A percentile compares a stretch with the other conserved stretches of the same genome.
Conservation (phyloP, 2,329 filamentous ascomycete species). For the Hypoxylon sp. region DNA sequence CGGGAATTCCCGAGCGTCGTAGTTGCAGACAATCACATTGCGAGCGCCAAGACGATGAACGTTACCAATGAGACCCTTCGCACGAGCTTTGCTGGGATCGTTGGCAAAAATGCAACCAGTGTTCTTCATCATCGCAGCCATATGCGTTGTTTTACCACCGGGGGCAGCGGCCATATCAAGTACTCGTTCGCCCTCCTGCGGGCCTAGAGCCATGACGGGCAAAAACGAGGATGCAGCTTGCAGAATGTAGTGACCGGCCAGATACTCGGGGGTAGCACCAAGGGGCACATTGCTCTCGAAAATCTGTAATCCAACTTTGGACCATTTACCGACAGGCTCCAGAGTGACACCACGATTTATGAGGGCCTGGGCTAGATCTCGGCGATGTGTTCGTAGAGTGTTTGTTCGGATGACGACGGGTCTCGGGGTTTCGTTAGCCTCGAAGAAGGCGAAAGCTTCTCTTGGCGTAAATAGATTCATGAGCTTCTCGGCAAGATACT, state of each 20-base stretch:
- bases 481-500: slow-evolving; percentile 95
- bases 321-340: slow-evolving; percentile 98
- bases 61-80: slow-evolving; percentile 98
- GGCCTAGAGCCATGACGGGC: slow-evolving; percentile 96
- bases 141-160: slow-evolving; percentile 95
- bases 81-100: slow-evolving; percentile 92
- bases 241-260: slow-evolving; percentile 97
- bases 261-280: slow-evolving; percentile 96
- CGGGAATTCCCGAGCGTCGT: slow-evolving; percentile 94
- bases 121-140: slow-evolving; percentile 98
- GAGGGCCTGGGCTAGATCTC: slow-evolving; percentile 86
- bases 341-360: slow-evolving; percentile 80
- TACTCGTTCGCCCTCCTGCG: slow-evolving; percentile 91
- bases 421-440: slow-evolving; percentile 95
- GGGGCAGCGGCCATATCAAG: slow-evolving; percentile 96
- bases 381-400: slow-evolving; percentile 82
- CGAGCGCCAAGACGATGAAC: slow-evolving; percentile 93
- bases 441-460: slow-evolving; percentile 98
- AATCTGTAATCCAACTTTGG: slow-evolving; percentile 95
- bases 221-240: slow-evolving; percentile 97
- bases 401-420: slow-evolving; percentile 98
- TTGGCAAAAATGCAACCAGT: slow-evolving; percentile 96
- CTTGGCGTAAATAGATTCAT: slow-evolving; percentile 91
- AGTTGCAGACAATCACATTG: slow-evolving; percentile 95
- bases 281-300: slow-evolving; percentile 83